Evolutionary conservation across 805 yeast species (phyloP), one percentile per base, ranked within the genome.

Genomic region (Yamadazyma sp.): DNA sequence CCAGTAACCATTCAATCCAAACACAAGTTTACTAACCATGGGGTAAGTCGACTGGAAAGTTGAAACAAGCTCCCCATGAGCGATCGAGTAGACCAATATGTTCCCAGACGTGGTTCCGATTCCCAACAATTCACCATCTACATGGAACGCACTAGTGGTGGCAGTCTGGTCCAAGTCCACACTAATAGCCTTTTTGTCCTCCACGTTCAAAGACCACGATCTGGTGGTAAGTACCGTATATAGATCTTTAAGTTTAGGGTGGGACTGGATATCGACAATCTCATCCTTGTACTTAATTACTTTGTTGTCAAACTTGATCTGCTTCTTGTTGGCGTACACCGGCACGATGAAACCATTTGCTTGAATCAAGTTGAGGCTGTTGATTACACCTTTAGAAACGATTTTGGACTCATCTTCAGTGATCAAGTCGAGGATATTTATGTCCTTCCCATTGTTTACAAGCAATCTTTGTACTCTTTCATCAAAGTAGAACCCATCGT

Each of bases 1-100:
- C 74, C 82, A 79, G 54, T 77, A 80, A 1, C 91, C 91, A 51
- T 83, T 83, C 19, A 66, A 61, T 2, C 82, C 83, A 58, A 80
- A 81, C 28, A 54, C 50, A 9, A 80, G 39, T n/a, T 60, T 54
- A 5, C 55, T 45, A 7, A 74, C 59, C 1, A 37, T 24, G 1
- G 47, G 40, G 23, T 48, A 45, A n/a, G 49, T 53, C 1, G 55
- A 46, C 2, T 44, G 42, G 16, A 73, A 46, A 3, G 59, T 55
- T 3, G 75, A 53, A 7, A 62, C 71, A 13, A 55, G 38, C 8
- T 49, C 48, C 2, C 73, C 67, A 19, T 60, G 56, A 2, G 72
- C 54, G 16, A 75, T 45, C 40, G 69, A 71, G 45, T 56, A 64
- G 4, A 77, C 59, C 3, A 50, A 41, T 4, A 76, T 59, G 10